Percentiles rank a stretch among this genome's conserved stretches.
These are phyloP conservation scores for Boletus vermiculosoides DNA, from an alignment of 768 basidiomycete genomes.

Conservation along the genomic window DNA sequence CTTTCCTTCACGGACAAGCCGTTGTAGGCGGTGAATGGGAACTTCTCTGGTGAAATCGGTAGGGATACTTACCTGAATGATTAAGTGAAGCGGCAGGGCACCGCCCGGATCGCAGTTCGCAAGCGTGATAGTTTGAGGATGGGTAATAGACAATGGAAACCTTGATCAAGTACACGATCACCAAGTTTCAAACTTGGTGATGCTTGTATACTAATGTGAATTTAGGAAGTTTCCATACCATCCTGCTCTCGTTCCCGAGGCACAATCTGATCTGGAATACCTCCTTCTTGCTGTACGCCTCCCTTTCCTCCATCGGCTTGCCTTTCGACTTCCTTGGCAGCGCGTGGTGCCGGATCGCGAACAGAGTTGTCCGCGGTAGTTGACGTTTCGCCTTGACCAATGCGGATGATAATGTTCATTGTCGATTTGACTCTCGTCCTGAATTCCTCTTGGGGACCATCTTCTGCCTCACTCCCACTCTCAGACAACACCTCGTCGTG, in stretches of 20 bases:
- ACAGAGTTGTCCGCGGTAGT: slow-evolving; percentile 14
- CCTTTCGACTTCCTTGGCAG: slow-evolving; percentile 9
- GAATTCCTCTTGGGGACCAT: slow-evolving; percentile 53
- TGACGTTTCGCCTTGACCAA: slow-evolving; percentile 57
- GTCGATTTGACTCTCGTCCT: slow-evolving; percentile 71
- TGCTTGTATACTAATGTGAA: not conserved
- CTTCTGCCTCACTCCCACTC: slow-evolving; percentile 51
- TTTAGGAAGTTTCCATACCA: slow-evolving; percentile 34
- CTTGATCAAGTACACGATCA: not conserved
- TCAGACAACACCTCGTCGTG: slow-evolving; percentile 67
- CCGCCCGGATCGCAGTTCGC: not conserved
- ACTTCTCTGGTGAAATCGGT: not conserved
- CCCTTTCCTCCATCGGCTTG: slow-evolving; percentile 11
- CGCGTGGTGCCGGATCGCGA: not conserved
- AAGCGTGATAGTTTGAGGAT: not conserved
- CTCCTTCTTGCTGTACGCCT: slow-evolving; percentile 1
- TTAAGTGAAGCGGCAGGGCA: not conserved
- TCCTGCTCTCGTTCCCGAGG: slow-evolving; percentile 46
- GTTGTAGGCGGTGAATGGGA: not conserved
- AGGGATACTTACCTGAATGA: not conserved
- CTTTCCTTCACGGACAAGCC: not conserved
- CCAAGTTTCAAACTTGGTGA: slow-evolving; percentile 1
- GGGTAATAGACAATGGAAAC: not conserved
- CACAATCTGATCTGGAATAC: slow-evolving; percentile 29
- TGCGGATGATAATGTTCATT: slow-evolving; percentile 55